A percentile compares a stretch with the other conserved stretches of the same genome.
Conservation (phyloP, 106 monocot species). For the Phalaenopsis aphrodite region DNA sequence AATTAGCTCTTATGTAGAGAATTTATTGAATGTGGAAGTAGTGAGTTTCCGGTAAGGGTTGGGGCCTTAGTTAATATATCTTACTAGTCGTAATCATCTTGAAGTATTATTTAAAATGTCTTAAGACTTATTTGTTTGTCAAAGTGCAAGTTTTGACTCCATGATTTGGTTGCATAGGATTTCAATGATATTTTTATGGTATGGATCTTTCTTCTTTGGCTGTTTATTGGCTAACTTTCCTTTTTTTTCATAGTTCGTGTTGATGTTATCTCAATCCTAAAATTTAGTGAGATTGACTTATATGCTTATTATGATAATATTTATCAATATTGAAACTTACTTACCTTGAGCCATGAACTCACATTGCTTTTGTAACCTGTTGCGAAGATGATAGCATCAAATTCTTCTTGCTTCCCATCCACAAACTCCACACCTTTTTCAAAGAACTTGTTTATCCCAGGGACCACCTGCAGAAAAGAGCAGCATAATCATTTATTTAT, state of each 20-base stretch:
- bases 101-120: neutral
- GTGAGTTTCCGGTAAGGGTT: neutral
- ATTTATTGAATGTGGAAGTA: neutral
- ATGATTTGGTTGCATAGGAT: no score
- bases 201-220: neutral
- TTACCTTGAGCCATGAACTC: constrained; percentile 83
- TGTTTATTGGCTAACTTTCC: neutral
- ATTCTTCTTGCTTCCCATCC: constrained; percentile 50
- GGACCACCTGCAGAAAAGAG: constrained; percentile 45
- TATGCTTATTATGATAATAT: neutral
- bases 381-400: constrained; percentile 65
- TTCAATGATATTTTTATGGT: neutral
- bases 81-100: neutral
- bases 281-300: constrained; percentile 5
- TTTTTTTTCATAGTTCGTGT: neutral
- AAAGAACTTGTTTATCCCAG: constrained; percentile 36
- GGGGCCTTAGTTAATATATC: neutral
- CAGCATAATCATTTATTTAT: neutral
- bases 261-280: neutral
- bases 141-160: no score
- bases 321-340: neutral
- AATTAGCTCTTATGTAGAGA: neutral
- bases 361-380: constrained; percentile 86
- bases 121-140: no score
- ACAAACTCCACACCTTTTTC: constrained; percentile 53